Evolutionary conservation across 441 rosid genomes (phyloP).

Genomic region (Rhodomyrtus psidioides): DNA sequence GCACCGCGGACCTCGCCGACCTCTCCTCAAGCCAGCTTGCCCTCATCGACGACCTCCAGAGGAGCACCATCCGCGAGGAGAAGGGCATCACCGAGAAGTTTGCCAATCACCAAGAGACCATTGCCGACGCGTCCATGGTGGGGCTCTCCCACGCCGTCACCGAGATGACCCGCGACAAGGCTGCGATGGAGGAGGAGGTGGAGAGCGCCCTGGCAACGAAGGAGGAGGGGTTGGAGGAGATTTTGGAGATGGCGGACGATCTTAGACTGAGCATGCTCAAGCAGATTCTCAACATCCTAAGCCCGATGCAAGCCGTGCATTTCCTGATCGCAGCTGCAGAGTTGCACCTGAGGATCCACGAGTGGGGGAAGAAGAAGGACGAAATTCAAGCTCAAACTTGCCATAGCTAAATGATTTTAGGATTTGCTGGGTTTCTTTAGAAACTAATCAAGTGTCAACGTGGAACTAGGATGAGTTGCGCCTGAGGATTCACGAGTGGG

Average conservation of each 20-base stretch:
- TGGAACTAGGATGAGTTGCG: neutral
- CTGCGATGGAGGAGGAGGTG: constrained; percentile 2
- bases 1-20: constrained; percentile 26
- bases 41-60: constrained; percentile 21
- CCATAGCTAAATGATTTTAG: neutral
- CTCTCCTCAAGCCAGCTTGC: constrained; percentile 22
- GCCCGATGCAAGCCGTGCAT: constrained; percentile 32
- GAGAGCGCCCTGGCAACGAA: constrained; percentile 9
- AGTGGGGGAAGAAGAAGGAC: constrained; percentile 33
- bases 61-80: constrained; percentile 20
- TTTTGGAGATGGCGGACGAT: constrained; percentile 27
- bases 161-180: neutral
- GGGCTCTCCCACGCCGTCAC: constrained; percentile 17
- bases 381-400: neutral
- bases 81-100: constrained; percentile 22
- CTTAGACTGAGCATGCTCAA: constrained; percentile 29
- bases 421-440: neutral
- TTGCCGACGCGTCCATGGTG: constrained; percentile 26
- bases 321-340: constrained; percentile 43
- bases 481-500: too few relatives aligned
- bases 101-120: constrained; percentile 30
- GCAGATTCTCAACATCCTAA: constrained; percentile 17
- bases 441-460: neutral
- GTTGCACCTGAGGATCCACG: constrained; percentile 37
- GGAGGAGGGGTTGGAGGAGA: constrained; percentile 16